Percentiles rank a stretch among this genome's conserved stretches.
Conservation (phyloP, 139 green algal genomes). For the Nannochloris sp. region DNA sequence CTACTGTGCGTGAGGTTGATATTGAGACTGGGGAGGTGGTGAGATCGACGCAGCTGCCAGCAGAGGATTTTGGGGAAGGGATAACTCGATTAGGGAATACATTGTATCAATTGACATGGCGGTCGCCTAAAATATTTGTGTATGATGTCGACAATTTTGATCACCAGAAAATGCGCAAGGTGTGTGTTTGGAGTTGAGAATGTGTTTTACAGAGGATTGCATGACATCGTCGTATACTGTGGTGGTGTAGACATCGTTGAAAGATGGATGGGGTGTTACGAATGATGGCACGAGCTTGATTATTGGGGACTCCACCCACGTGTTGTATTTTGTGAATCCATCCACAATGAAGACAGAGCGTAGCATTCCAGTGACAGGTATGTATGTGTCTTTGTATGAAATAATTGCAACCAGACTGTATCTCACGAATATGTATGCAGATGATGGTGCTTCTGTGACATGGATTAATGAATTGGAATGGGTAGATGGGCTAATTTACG, state of each 20-base stretch:
- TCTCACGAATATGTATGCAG: slow-evolving; percentile 10
- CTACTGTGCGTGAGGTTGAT: slow-evolving; percentile 55
- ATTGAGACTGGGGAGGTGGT: slow-evolving; percentile 50
- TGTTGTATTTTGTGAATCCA: slow-evolving; percentile 56
- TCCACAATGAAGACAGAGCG: slow-evolving; percentile 17
- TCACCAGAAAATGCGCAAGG: not conserved
- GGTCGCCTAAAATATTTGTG: slow-evolving; percentile 17
- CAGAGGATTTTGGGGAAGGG: slow-evolving; percentile 71
- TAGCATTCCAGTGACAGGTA: slow-evolving; percentile 22
- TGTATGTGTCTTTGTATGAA: not conserved
- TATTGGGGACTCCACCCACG: slow-evolving; percentile 53
- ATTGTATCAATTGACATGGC: slow-evolving; percentile 74
- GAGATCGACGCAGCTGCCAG: slow-evolving; percentile 11
- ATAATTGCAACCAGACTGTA: not conserved
- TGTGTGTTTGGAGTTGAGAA: not conserved
- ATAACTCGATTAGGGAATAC: slow-evolving; percentile 41
- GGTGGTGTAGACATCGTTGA: slow-evolving; percentile 37
- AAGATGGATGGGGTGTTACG: slow-evolving; percentile 80
- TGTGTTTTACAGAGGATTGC: too few relatives aligned
- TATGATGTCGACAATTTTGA: slow-evolving; percentile 33
- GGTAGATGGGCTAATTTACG: slow-evolving; percentile 67
- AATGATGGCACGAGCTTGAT: slow-evolving; percentile 56
- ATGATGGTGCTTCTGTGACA: slow-evolving; percentile 10
- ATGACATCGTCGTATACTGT: too few relatives aligned
- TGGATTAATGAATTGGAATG: slow-evolving; percentile 66